Conservation (phyloP, 495 filamentous ascomycete species). For the Diplogelasinospora grovesii region DNA sequence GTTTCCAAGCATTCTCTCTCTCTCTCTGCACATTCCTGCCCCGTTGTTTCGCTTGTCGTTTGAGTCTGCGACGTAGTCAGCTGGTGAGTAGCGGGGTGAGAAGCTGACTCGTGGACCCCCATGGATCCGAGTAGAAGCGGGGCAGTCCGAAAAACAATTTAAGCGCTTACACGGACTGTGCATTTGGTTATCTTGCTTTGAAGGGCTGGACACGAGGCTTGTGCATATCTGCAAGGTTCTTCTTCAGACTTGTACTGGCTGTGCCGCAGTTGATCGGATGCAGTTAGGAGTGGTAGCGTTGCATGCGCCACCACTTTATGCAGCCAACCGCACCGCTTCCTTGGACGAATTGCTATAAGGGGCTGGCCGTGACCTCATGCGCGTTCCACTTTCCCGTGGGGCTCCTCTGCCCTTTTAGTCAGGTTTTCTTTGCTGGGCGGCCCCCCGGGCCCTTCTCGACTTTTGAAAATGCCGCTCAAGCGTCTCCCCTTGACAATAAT, state of each 20-base stretch:
- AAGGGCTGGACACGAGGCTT: no score
- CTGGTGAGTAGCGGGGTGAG: no score
- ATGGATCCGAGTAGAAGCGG: no score
- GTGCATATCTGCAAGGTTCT: conserved; percentile 21
- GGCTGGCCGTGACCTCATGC: conserved; percentile 1
- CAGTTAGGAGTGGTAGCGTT: not conserved
- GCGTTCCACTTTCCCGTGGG: not conserved
- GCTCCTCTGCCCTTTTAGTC: conserved; percentile 1
- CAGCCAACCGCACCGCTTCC: not conserved
- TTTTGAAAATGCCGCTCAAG: not conserved
- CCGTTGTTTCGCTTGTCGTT: no score
- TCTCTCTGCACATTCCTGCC: no score
- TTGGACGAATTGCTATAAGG: conserved; percentile 10
- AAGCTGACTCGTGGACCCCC: no score
- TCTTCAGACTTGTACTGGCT: conserved; percentile 7
- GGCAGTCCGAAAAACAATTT: no score
- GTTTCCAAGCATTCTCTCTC: no score
- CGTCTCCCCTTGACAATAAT: not conserved
- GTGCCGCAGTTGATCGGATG: no score
- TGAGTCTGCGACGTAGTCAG: no score
- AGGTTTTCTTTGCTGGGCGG: not conserved
- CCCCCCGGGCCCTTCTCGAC: not conserved
- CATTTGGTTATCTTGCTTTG: no score
- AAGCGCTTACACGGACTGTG: no score
- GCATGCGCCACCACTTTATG: not conserved